Evolutionary conservation across 805 yeast species (phyloP).

Genomic region (Schwanniomyces yamadae): DNA sequence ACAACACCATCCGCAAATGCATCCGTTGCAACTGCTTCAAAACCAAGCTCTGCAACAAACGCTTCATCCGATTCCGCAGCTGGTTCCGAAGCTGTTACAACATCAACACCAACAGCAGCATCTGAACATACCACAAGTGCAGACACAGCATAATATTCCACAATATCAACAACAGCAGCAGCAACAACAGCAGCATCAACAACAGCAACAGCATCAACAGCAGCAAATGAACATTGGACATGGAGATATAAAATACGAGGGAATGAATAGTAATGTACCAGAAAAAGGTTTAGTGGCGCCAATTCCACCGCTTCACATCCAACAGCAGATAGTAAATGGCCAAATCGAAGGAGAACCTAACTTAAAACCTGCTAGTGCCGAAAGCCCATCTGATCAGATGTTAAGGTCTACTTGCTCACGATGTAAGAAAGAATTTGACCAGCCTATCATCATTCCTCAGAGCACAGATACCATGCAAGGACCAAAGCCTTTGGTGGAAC

Average conservation of each 20-base stretch:
- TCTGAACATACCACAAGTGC: slow-evolving; percentile 8
- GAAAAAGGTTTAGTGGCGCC: slow-evolving; percentile 26
- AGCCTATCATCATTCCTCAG: slow-evolving; percentile 35
- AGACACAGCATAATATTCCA: slow-evolving; percentile 4
- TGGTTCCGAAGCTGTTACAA: slow-evolving; percentile 16
- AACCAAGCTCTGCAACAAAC: slow-evolving; percentile 10
- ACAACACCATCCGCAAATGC: slow-evolving; percentile 6
- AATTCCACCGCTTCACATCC: slow-evolving; percentile 45
- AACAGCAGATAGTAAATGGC: slow-evolving; percentile 35
- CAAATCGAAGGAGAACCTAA: slow-evolving; percentile 1
- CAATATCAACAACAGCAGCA: slow-evolving; percentile 6
- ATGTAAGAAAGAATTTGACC: slow-evolving; percentile 60
- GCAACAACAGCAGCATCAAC: slow-evolving; percentile 13
- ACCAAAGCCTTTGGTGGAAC: slow-evolving; percentile 34
- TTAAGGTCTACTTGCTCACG: slow-evolving; percentile 47
- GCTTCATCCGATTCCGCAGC: slow-evolving; percentile 12
- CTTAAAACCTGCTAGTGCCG: slow-evolving; percentile 3
- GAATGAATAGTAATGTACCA: neutral
- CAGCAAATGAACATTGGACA: slow-evolving; percentile 6
- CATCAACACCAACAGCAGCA: slow-evolving; percentile 13
- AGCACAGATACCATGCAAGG: slow-evolving; percentile 15
- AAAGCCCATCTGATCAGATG: slow-evolving; percentile 21
- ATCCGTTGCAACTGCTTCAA: slow-evolving; percentile 8
- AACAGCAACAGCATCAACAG: slow-evolving; percentile 8
- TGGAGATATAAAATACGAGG: neutral